Evolutionary conservation across 352 stramenopile genomes (phyloP).

Genomic region (Pythium apleroticum): DNA sequence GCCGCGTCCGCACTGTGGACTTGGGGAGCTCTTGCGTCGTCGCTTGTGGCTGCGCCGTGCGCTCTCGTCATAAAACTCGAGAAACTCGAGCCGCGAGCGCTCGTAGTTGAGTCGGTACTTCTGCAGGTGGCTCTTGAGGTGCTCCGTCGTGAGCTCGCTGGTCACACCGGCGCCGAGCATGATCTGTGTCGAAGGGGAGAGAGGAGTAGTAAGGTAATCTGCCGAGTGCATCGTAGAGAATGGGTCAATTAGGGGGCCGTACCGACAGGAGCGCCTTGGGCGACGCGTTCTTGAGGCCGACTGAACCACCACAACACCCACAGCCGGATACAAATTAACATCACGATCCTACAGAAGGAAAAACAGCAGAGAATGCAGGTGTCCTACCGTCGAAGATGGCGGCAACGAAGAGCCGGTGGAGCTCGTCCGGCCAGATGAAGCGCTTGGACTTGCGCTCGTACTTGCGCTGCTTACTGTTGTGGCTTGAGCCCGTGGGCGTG

Average conservation of each 20-base stretch:
- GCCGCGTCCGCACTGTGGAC: not conserved
- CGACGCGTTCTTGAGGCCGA: slow-evolving; percentile 86
- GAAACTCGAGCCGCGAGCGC: slow-evolving; percentile 79
- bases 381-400: slow-evolving; percentile 82
- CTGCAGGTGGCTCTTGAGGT: slow-evolving; percentile 87
- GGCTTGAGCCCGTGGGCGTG: slow-evolving; percentile 12
- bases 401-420: slow-evolving; percentile 86
- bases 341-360: slow-evolving; percentile 34
- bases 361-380: not conserved
- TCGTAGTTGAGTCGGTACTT: slow-evolving; percentile 90
- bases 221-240: not conserved
- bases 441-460: slow-evolving; percentile 89
- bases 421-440: slow-evolving; percentile 87
- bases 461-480: slow-evolving; percentile 77
- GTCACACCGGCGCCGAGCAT: slow-evolving; percentile 63
- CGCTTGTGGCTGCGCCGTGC: slow-evolving; percentile 68
- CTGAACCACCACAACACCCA: slow-evolving; percentile 27
- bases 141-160: slow-evolving; percentile 77
- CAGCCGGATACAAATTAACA: not conserved
- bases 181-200: slow-evolving; percentile 16
- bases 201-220: not conserved
- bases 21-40: slow-evolving; percentile 22
- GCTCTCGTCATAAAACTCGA: slow-evolving; percentile 85
- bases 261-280: slow-evolving; percentile 73
- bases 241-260: not conserved